These are phyloP conservation scores for Penicillium psychrosexuale DNA, from an alignment of 2,329 filamentous ascomycete species.

Conservation along the genomic window DNA sequence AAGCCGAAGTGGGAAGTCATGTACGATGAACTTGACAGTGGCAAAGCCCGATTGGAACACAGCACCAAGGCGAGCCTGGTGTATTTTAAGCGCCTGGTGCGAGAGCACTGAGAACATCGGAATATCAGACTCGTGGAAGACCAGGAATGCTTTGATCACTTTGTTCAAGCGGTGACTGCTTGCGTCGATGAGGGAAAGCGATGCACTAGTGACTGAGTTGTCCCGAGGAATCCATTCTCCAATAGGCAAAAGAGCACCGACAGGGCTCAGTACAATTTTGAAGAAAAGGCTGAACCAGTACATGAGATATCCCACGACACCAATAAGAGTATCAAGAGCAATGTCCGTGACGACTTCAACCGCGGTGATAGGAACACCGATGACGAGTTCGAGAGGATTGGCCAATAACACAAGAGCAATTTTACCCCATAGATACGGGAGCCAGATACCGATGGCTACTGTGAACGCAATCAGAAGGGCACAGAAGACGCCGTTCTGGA, in stretches of 20 bases:
- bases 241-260: slow-evolving; percentile 35
- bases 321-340: slow-evolving; percentile 70
- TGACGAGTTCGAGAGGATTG: slow-evolving; percentile 66
- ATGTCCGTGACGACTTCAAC: slow-evolving; percentile 73
- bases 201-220: slow-evolving; percentile 40
- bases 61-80: slow-evolving; percentile 54
- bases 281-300: slow-evolving; percentile 39
- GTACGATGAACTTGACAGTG: slow-evolving; percentile 42
- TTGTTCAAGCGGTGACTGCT: slow-evolving; percentile 41
- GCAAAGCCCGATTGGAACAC: slow-evolving; percentile 43
- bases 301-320: slow-evolving; percentile 56
- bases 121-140: slow-evolving; percentile 58
- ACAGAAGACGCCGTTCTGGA: slow-evolving; percentile 95
- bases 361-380: slow-evolving; percentile 68
- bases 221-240: slow-evolving; percentile 35
- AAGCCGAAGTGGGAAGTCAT: slow-evolving; percentile 38
- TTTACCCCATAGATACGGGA: slow-evolving; percentile 90
- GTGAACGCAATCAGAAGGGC: slow-evolving; percentile 84
- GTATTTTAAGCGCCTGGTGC: slow-evolving; percentile 63
- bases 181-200: slow-evolving; percentile 42
- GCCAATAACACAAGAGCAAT: slow-evolving; percentile 74
- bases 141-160: slow-evolving; percentile 39
- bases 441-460: slow-evolving; percentile 78
- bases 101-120: slow-evolving; percentile 74
- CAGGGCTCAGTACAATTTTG: slow-evolving; percentile 33